Evolutionary conservation across 805 yeast species (phyloP), one percentile per base, ranked within the genome.

Genomic region (Clavispora vitiphila): DNA sequence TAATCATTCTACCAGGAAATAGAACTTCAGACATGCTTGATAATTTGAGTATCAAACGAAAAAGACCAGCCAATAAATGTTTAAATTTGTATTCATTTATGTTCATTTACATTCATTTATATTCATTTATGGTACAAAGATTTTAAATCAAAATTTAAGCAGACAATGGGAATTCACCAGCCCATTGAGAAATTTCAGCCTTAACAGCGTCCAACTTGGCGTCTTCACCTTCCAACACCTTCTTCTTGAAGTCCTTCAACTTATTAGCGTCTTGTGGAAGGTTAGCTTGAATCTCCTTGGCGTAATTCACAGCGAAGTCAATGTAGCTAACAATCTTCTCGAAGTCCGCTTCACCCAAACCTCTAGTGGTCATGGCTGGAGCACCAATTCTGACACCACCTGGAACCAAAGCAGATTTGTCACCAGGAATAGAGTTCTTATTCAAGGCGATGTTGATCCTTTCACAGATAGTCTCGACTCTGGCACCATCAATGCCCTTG

Each of bases 301-400:
- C 89, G 61, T 80, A 80, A 55, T 37, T 65, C 58, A 44, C 73
- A 83, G 89, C 65, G 87, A 86, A 46, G 37, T 50, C 54, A 11
- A 51, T 48, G 77, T 81, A 90, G 51, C 74, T 71, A 40, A 82
- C 96, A 56, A 91, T 85, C 60, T 76, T 79, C 56, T 67, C 76
- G 67, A 91, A 93, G 62, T 93, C 97, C 46, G 72, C 82, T 65
- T 86, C 89, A 46, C 89, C 86, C 57, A 89, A 79, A 53, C 99
- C 99, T 74, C 99, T 87, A 45, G 97, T 87, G 50, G 96, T 80
- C 98, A 91, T 91, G 43, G 97, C 97, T 52, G 99, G 99, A 39
- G 99, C 86, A 61, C 99, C 99, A 48, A 91, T 84, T 73, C 99
- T 86, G 51, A 91, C 80, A 65, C 99, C 99, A 57, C 95, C 91